phyloP scores from a whole-genome alignment of 2,329 filamentous ascomycete species.

The Chrysoporthe cubensis region DNA sequence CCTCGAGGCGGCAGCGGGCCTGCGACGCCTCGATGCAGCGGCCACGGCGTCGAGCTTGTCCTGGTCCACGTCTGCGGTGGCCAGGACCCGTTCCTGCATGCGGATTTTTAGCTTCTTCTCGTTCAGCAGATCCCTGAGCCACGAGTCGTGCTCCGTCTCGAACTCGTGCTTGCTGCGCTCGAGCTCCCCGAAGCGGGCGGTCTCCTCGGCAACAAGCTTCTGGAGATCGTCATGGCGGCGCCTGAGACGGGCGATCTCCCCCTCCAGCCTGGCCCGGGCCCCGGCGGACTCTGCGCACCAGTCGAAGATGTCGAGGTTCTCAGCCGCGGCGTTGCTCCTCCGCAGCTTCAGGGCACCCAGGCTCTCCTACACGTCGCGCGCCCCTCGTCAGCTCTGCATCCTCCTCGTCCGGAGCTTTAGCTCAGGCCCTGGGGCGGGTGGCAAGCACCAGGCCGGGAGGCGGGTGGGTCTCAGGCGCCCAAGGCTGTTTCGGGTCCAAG shows the following conservation, averaged over 20 bases:
- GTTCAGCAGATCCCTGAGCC: conserved; percentile 73
- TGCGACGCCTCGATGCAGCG: conserved; percentile 9
- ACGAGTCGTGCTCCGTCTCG: conserved; percentile 68
- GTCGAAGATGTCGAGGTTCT: conserved; percentile 67
- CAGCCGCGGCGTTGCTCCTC: conserved; percentile 52
- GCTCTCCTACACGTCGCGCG: conserved; percentile 58
- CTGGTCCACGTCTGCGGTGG: conserved; percentile 42
- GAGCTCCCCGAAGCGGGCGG: conserved; percentile 67
- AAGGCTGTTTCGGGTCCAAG: conserved; percentile 16
- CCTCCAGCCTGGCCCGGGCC: conserved; percentile 49
- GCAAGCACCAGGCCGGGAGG: neutral
- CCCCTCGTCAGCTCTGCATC: conserved; percentile 11
- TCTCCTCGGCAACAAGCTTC: conserved; percentile 60
- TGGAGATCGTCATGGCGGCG: conserved; percentile 54
- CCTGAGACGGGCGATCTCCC: conserved; percentile 48
- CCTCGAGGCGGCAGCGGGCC: conserved; percentile 14
- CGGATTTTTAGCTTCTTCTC: conserved; percentile 81
- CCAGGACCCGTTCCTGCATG: conserved; percentile 68
- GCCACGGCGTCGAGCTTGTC: conserved; percentile 12
- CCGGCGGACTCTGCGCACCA: conserved; percentile 68
- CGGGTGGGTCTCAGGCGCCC: neutral
- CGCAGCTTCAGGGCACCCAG: conserved; percentile 67
- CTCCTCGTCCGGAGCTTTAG: conserved; percentile 4
- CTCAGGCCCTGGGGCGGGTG: conserved; percentile 3
- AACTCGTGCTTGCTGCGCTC: conserved; percentile 67